Evolutionary conservation across 2,329 filamentous ascomycete species (phyloP).

Genomic region (Geosmithia morbida): DNA sequence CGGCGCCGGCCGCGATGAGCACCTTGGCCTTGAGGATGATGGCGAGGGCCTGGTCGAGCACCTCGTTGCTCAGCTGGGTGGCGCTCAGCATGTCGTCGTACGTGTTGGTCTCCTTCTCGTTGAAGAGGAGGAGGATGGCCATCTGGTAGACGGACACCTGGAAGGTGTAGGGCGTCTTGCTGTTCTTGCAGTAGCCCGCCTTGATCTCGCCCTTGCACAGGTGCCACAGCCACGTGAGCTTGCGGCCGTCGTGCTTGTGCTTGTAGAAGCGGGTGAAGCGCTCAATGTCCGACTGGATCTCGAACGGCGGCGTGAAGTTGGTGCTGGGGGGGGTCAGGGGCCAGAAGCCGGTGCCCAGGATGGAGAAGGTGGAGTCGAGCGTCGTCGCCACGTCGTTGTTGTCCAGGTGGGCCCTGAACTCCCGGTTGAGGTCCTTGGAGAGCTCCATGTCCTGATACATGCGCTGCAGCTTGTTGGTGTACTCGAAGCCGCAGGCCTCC

Average conservation of each 20-base stretch:
- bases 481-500: conserved; percentile 96
- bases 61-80: conserved; percentile 67
- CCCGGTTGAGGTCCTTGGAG: conserved; percentile 87
- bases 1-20: conserved; percentile 38
- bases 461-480: conserved; percentile 97
- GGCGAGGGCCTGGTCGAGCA: conserved; percentile 71
- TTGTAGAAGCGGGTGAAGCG: conserved; percentile 86
- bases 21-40: conserved; percentile 93
- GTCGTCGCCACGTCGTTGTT: conserved; percentile 43
- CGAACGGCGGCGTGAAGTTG: conserved; percentile 72
- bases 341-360: conserved; percentile 96
- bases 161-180: conserved; percentile 89
- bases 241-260: conserved; percentile 91
- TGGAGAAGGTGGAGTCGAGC: conserved; percentile 76
- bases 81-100: conserved; percentile 80
- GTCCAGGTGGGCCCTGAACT: conserved; percentile 67
- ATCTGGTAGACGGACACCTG: conserved; percentile 97
- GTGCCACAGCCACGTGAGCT: conserved; percentile 97
- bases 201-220: conserved; percentile 95
- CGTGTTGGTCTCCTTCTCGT: conserved; percentile 70
- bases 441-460: conserved; percentile 99
- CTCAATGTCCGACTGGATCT: conserved; percentile 78
- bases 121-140: conserved; percentile 89
- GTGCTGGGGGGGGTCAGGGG: conserved; percentile 78
- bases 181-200: conserved; percentile 78